Percentiles rank a stretch among this genome's conserved stretches.
Evolutionary conservation across 345 rosid genomes (phyloP).

Genomic region (Rhodamnia rubescens): DNA sequence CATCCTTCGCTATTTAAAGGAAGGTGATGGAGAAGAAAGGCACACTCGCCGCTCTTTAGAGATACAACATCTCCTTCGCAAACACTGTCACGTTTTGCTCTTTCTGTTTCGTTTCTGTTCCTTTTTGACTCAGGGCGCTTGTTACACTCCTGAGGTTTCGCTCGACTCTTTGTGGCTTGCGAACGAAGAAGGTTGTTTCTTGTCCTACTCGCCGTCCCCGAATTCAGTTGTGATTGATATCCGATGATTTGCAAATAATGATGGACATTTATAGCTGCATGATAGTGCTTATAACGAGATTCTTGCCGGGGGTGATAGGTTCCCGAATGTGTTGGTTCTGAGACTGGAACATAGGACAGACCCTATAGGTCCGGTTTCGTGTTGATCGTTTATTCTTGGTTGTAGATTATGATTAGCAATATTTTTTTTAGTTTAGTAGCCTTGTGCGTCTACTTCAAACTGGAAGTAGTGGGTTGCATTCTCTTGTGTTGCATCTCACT

Average conservation of each 20-base stretch:
- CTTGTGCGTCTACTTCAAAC: background rate
- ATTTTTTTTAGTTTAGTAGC: background rate
- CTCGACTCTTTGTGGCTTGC: background rate
- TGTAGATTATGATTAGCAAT: background rate
- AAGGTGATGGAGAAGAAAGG: background rate
- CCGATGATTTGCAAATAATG: background rate
- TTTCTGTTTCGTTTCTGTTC: background rate
- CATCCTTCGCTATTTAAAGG: background rate
- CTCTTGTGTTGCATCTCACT: background rate
- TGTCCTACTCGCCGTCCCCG: background rate
- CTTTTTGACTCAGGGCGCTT: accelerated
- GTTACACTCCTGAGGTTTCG: background rate
- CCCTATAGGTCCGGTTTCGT: background rate
- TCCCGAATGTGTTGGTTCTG: accelerated
- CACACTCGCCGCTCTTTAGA: background rate
- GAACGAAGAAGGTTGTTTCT: background rate
- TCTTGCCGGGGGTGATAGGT: background rate
- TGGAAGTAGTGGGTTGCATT: background rate
- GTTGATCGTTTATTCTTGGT: background rate
- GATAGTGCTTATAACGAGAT: background rate
- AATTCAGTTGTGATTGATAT: background rate
- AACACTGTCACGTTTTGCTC: background rate
- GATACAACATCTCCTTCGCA: background rate
- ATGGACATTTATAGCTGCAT: background rate
- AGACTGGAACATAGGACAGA: background rate